Conservation (phyloP, 345 rosid species). For the Streptanthus diversifolius region DNA sequence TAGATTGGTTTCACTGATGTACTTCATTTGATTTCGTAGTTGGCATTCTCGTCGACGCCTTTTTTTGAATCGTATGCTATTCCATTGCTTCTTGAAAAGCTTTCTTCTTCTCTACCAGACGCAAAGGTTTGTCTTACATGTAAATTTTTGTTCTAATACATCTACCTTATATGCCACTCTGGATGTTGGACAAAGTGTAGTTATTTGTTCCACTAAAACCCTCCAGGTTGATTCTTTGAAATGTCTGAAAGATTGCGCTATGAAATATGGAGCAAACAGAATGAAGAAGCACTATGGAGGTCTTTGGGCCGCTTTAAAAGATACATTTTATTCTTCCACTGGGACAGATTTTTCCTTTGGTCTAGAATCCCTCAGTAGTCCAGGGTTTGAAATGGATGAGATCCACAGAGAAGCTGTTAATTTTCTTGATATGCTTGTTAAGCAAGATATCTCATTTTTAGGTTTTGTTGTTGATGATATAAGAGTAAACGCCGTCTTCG, state of each 20-base stretch:
- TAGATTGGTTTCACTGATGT: background rate
- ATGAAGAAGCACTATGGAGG: conserved; percentile 55
- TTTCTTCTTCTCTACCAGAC: conserved; percentile 72
- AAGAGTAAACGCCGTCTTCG: conserved; percentile 50
- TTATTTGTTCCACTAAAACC: conserved; percentile 11
- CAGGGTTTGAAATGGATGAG: conserved; percentile 42
- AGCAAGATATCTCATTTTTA: conserved; percentile 53
- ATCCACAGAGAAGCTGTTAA: conserved; percentile 56
- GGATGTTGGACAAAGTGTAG: conserved; percentile 13
- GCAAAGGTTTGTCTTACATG: conserved; percentile 59
- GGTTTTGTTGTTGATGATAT: conserved; percentile 53
- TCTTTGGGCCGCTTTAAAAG: conserved; percentile 74
- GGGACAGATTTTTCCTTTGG: conserved; percentile 39
- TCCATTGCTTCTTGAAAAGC: conserved; percentile 88
- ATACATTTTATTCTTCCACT: conserved; percentile 50
- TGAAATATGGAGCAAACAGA: conserved; percentile 63
- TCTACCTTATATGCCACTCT: conserved; percentile 1
- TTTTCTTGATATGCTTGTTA: conserved; percentile 53
- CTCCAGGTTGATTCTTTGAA: conserved; percentile 84
- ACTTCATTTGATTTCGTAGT: conserved; percentile 41
- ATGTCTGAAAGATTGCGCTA: conserved; percentile 56
- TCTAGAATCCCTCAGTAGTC: conserved; percentile 46
- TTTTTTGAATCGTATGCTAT: conserved; percentile 83
- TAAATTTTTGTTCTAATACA: background rate
- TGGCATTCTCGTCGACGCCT: conserved; percentile 77